These are phyloP conservation scores for Mercurialis annua DNA, from an alignment of 345 rosid species.

Conservation along the genomic window DNA sequence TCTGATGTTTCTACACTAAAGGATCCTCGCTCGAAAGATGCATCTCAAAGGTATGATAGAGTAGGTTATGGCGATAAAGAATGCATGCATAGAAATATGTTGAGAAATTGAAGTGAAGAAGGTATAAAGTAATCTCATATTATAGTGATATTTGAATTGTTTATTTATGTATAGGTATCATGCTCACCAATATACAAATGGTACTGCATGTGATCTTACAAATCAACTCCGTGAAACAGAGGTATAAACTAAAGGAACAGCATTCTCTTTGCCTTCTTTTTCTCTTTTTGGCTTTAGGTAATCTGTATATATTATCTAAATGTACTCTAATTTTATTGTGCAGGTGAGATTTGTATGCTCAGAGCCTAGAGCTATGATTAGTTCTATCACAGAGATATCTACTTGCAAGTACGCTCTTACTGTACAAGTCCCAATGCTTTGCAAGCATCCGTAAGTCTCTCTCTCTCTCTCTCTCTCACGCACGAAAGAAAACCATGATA, in stretches of 20 bases:
- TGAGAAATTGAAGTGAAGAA: neutral
- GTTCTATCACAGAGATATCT: conserved; percentile 85
- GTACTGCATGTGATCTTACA: conserved; percentile 91
- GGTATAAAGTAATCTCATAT: neutral
- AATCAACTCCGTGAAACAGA: conserved; percentile 83
- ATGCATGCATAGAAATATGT: neutral
- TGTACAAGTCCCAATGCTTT: conserved; percentile 69
- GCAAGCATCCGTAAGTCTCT: conserved; percentile 84
- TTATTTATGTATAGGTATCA: conserved; percentile 54
- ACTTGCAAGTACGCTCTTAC: conserved; percentile 96
- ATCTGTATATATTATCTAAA: neutral
- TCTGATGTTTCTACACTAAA: conserved; percentile 66
- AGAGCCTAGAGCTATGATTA: conserved; percentile 85
- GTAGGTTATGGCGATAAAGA: neutral
- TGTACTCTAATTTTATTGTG: conserved; percentile 15
- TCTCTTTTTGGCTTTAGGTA: neutral
- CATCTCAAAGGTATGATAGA: conserved; percentile 65
- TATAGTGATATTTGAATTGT: neutral
- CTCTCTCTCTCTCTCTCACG: conserved; percentile 6
- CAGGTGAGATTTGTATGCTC: conserved; percentile 97
- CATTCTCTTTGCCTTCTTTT: neutral
- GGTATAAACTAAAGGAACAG: conserved; percentile 33
- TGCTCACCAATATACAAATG: conserved; percentile 78
- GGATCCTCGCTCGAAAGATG: conserved; percentile 79
- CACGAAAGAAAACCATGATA: neutral